Base-by-base conservation (phyloP, 768 basidiomycete genomes). In the Tulasnella sp. region DNA sequence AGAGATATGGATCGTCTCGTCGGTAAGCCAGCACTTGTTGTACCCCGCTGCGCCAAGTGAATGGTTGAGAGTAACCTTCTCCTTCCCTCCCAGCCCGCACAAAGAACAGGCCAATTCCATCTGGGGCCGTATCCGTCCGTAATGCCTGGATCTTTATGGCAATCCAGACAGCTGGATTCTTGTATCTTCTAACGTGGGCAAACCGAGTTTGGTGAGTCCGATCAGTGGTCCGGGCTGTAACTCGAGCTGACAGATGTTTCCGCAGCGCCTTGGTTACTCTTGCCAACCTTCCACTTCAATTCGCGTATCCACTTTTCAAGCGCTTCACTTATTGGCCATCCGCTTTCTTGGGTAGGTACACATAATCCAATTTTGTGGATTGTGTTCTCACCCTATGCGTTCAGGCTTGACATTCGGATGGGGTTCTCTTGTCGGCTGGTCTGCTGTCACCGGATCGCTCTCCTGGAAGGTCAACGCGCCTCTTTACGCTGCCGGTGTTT, bases 1-100 rank as follows among this genome's bases (percentile, higher is more conserved):
- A 77, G 76, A 18, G 82, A 88, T 34, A 85, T 89, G 82, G 89
- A 90, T 82, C 88, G 87, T 31, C 87, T 87, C 75, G 89, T 90
- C 79, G 89, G 89, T 89, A 62, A 76, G 88, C 84, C 6, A 39
- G 40, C 48, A 44, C 44, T 74, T 77, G 58, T 46, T 19, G 16
- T 24, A 9, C 34, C 84, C 40, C 71, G 0, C 14, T n/a, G 73
- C 39, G 12, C 62, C 39, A 31, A 36, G 38, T 40, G 73, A 76
- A 36, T 18, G 44, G 56, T 8, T 34, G 19, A 71, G n/a, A 14
- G 38, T 31, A 58, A 62, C n/a, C 21, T 39, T 31, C 31, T 6
- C 39, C 40, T 14, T 46, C 21, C 56, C 34, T 40, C 36, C 1
- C 71, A 90, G 90, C 88, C 83, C 87, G 89, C 27, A 89, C 88